Base-by-base conservation (phyloP, 2,329 filamentous ascomycete species). In the Lachnellula cervina region DNA sequence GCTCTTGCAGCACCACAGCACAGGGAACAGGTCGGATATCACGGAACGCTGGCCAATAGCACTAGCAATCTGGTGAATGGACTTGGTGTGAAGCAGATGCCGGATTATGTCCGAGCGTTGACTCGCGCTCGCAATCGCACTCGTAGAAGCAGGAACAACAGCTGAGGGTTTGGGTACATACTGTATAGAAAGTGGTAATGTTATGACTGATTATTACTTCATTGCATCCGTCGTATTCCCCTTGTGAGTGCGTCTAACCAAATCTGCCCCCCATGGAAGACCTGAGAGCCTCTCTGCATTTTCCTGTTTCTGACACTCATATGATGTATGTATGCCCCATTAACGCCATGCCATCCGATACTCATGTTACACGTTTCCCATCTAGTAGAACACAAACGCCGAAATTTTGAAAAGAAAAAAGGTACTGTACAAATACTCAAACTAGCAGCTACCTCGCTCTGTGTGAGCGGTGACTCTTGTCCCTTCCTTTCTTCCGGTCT, bases 401-500 rank as follows among this genome's bases (percentile, higher is more conserved):
- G n/a, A 38, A n/a, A 38, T 17, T 19, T 34, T 38, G 28, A n/a
- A 28, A 28, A 44, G n/a, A 44, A 56, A 58, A 50, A 48, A 40
- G 9, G 37, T 62, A 60, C 44, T 60, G 58, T 62, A 63, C 60
- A 62, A 58, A 56, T 25, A 34, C 17, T 34, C 19, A 54, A 50
- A 62, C 60, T 48, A 19, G 16, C 42, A 13, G 19, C 44, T 47
- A 68, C 55, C 68, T 64, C 19, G 58, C 59, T 56, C 68, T 62
- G 52, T 69, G 66, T 25, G 62, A 63, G 16, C 67, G 63, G 58
- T 63, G 63, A 42, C 47, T 52, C 38, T 43, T 54, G 46, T 71
- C 69, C 49, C 61, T 68, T 13, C 62, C 65, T 52, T 59, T 83
- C 70, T 81, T 76, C 70, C 81, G 84, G 64, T 87, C 83, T 71